Percentiles rank a stretch among this genome's conserved stretches.
Evolutionary conservation across 176 grass and related monocot genomes (phyloP).

Genomic region (Tillandsia leiboldiana): DNA sequence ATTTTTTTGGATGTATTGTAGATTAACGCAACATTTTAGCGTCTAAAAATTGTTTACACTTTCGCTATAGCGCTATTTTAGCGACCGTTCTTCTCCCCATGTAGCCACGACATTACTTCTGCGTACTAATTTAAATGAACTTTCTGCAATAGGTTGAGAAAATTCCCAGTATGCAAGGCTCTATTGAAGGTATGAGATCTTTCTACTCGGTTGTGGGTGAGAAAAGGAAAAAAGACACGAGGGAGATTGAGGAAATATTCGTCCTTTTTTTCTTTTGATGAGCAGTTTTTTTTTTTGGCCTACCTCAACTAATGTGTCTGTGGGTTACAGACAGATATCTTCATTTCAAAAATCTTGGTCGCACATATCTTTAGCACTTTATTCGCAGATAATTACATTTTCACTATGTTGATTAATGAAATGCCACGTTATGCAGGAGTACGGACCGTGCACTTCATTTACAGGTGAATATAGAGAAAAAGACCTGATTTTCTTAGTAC

Average conservation of each 20-base stretch:
- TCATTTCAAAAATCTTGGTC: no score
- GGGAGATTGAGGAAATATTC: no score
- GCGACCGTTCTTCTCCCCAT: background rate
- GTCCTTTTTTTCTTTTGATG: no score
- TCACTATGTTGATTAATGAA: no score
- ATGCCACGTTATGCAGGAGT: conserved; percentile 19
- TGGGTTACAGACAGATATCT: no score
- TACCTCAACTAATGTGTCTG: no score
- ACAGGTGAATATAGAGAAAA: conserved; percentile 19
- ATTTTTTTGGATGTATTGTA: no score
- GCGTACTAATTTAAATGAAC: conserved; percentile 6
- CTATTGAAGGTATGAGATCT: conserved; percentile 27
- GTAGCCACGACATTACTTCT: background rate
- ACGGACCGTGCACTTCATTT: conserved; percentile 9
- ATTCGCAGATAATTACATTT: no score
- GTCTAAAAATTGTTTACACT: background rate
- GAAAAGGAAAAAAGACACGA: conserved; percentile 1
- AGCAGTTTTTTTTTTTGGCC: no score
- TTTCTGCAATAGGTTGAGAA: conserved; percentile 19
- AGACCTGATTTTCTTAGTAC: conserved; percentile 13
- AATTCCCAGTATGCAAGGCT: conserved; percentile 24
- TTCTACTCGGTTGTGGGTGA: background rate
- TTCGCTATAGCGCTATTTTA: background rate
- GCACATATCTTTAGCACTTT: no score
- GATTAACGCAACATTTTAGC: background rate